Conservation (phyloP, 371 early-diverging fungal genomes). For the Actinomortierella ambigua region DNA sequence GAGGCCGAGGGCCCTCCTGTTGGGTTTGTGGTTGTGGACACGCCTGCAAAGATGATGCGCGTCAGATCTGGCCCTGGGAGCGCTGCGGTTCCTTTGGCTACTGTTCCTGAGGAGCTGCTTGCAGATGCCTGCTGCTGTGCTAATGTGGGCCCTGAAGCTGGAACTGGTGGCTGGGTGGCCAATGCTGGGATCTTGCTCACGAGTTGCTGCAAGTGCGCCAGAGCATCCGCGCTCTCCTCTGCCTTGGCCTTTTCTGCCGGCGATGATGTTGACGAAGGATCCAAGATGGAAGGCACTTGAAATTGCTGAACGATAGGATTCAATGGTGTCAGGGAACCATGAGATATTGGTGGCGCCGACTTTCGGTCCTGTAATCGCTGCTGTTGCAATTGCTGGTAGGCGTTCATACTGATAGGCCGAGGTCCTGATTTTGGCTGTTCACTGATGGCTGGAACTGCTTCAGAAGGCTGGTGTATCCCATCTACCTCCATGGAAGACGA, state of each 20-base stretch:
- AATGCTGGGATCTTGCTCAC: too few relatives aligned
- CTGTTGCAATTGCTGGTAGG: conserved; percentile 32
- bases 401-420: conserved; percentile 32
- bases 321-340: too few relatives aligned
- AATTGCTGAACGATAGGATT: too few relatives aligned
- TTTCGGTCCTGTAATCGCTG: conserved; percentile 22
- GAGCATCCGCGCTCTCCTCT: background rate
- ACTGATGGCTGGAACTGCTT: too few relatives aligned
- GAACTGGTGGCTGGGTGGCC: too few relatives aligned
- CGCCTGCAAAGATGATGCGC: conserved; percentile 29
- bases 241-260: conserved; percentile 15
- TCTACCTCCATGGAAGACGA: too few relatives aligned
- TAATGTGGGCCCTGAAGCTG: too few relatives aligned
- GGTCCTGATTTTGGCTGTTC: conserved; percentile 12
- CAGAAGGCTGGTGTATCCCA: too few relatives aligned
- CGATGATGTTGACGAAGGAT: conserved; percentile 5
- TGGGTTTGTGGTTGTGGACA: background rate
- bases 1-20: conserved; percentile 4
- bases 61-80: conserved; percentile 33
- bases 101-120: conserved; percentile 3
- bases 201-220: too few relatives aligned
- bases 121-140: conserved; percentile 9
- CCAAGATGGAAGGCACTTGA: too few relatives aligned
- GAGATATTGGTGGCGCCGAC: too few relatives aligned
- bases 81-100: background rate